Evolutionary conservation across 2,329 filamentous ascomycete genomes (phyloP).

Genomic region (Aspergillus pseudoglaucus): DNA sequence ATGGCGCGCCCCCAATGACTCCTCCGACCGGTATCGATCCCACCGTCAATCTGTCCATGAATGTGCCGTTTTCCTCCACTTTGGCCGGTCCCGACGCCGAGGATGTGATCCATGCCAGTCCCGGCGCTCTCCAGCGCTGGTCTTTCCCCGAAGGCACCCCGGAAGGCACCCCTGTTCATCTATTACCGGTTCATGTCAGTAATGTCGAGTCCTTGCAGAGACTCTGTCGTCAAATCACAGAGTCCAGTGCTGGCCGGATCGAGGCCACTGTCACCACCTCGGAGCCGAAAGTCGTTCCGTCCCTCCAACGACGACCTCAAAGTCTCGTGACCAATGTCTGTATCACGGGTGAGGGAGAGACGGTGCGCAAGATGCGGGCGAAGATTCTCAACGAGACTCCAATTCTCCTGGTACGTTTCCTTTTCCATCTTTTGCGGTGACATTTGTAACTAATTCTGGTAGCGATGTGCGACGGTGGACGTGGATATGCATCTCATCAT

Average conservation of each 20-base stretch:
- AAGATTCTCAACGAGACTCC: slow-evolving; percentile 87
- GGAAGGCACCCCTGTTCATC: slow-evolving; percentile 76
- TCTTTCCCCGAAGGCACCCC: slow-evolving; percentile 82
- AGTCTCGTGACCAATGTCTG: slow-evolving; percentile 78
- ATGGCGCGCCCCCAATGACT: slow-evolving; percentile 47
- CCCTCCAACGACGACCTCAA: slow-evolving; percentile 43
- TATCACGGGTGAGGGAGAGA: slow-evolving; percentile 77
- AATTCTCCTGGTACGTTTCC: slow-evolving; percentile 70
- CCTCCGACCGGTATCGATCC: slow-evolving; percentile 67
- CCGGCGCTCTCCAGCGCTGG: slow-evolving; percentile 83
- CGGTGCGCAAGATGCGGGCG: slow-evolving; percentile 83
- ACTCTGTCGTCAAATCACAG: slow-evolving; percentile 75
- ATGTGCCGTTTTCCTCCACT: slow-evolving; percentile 90
- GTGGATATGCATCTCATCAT: slow-evolving; percentile 87
- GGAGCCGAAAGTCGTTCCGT: slow-evolving; percentile 61
- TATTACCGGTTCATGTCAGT: slow-evolving; percentile 83
- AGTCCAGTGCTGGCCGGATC: slow-evolving; percentile 60
- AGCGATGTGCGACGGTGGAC: slow-evolving; percentile 91
- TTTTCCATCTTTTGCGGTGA: slow-evolving; percentile 8
- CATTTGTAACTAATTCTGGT: slow-evolving; percentile 17
- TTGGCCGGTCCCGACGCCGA: slow-evolving; percentile 87
- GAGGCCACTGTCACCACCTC: slow-evolving; percentile 80
- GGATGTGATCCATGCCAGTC: slow-evolving; percentile 88
- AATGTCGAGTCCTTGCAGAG: slow-evolving; percentile 74
- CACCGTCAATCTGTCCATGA: slow-evolving; percentile 90